These are phyloP conservation scores for baker's yeast (Saccharomyces cerevisiae) DNA, from an alignment of 805 yeast species.

Conservation along the genomic window DNA sequence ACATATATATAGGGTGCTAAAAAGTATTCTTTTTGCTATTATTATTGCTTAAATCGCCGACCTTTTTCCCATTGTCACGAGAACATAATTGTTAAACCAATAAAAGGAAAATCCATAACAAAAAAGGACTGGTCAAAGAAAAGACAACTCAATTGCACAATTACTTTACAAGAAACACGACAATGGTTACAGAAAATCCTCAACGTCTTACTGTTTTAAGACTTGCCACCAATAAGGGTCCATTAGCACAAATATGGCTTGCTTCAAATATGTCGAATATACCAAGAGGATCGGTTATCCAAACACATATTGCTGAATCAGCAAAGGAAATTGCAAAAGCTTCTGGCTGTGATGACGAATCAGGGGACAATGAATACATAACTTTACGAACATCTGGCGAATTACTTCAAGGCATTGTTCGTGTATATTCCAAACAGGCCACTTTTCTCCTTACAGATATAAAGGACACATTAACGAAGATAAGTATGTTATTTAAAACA, in stretches of 20 bases:
- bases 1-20: neutral
- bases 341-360: constrained; percentile 19
- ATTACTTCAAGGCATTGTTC: constrained; percentile 74
- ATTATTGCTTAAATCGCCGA: neutral
- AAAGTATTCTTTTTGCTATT: neutral
- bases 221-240: constrained; percentile 56
- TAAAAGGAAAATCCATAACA: neutral
- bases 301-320: constrained; percentile 62
- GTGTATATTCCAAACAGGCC: constrained; percentile 80
- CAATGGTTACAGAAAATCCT: neutral
- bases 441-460: constrained; percentile 78
- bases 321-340: constrained; percentile 54
- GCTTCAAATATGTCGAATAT: constrained; percentile 63
- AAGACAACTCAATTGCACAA: neutral
- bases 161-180: neutral
- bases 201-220: constrained; percentile 7
- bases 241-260: constrained; percentile 84
- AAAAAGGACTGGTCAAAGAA: neutral
- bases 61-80: neutral
- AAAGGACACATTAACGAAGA: constrained; percentile 59
- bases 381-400: constrained; percentile 82
- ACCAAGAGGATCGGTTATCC: constrained; percentile 46
- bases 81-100: neutral
- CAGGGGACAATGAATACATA: constrained; percentile 43
- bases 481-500: constrained; percentile 57